phyloP scores from a whole-genome alignment of 2,329 filamentous ascomycete species.

The Eutypa lata region DNA sequence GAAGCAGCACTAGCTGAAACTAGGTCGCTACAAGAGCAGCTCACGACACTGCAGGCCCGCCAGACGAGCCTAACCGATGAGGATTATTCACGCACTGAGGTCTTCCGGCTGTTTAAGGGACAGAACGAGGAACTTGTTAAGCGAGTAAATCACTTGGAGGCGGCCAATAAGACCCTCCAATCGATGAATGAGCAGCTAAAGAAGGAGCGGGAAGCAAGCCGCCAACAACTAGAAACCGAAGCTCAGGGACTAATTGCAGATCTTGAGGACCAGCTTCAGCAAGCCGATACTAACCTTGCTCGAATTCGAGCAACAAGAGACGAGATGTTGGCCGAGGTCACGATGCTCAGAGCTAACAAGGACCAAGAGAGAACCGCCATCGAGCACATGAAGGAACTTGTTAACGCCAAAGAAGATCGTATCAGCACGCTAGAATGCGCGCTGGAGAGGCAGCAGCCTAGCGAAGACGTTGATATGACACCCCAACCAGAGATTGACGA shows the following conservation, averaged over 20 bases:
- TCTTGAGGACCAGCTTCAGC: constrained; percentile 76
- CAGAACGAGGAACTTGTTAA: constrained; percentile 93
- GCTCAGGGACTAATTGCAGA: constrained; percentile 69
- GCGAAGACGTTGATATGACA: constrained; percentile 44
- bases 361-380: constrained; percentile 70
- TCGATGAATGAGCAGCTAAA: constrained; percentile 84
- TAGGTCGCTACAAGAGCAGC: constrained; percentile 69
- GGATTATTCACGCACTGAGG: constrained; percentile 86
- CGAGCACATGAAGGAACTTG: constrained; percentile 75
- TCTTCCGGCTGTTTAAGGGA: constrained; percentile 87
- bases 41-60: constrained; percentile 68
- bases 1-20: constrained; percentile 77
- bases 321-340: constrained; percentile 78
- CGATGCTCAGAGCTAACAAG: constrained; percentile 73
- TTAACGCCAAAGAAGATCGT: constrained; percentile 73
- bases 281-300: constrained; percentile 79
- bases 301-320: constrained; percentile 82
- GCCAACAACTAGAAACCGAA: constrained; percentile 78
- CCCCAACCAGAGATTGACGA: constrained; percentile 51
- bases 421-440: constrained; percentile 82
- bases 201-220: constrained; percentile 79
- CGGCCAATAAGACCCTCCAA: constrained; percentile 77
- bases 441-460: constrained; percentile 63
- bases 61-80: constrained; percentile 79
- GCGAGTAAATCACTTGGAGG: constrained; percentile 86